phyloP scores from a whole-genome alignment of 2,329 filamentous ascomycete genomes.

The Neoarthrinium moseri region DNA sequence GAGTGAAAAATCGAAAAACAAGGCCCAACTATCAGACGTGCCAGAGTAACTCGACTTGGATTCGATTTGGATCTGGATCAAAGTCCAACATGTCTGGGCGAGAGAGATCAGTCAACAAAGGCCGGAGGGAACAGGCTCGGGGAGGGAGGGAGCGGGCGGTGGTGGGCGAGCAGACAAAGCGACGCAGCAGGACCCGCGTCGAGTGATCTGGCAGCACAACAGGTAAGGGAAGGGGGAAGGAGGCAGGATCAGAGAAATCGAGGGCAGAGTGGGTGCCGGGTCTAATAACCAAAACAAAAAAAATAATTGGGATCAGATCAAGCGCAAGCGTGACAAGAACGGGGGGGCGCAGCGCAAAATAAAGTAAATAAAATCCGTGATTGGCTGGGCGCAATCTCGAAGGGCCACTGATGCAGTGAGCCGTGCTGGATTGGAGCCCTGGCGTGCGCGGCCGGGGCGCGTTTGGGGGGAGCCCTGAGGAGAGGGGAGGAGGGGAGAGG shows the following conservation, averaged over 20 bases:
- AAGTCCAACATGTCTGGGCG: background rate
- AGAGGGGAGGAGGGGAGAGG: background rate
- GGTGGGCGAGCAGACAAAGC: background rate
- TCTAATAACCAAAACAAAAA: constrained; percentile 1
- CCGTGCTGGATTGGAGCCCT: background rate
- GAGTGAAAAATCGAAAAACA: background rate
- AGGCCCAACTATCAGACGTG: background rate
- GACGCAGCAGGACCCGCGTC: background rate
- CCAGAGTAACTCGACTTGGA: background rate
- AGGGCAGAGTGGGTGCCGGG: constrained; percentile 3
- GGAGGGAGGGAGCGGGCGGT: background rate
- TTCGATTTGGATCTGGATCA: constrained; percentile 1
- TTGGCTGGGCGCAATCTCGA: background rate
- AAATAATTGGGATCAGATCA: constrained; percentile 1
- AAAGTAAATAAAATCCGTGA: background rate
- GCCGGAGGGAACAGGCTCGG: background rate
- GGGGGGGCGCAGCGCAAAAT: background rate
- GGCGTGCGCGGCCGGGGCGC: background rate
- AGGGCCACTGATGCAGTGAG: background rate
- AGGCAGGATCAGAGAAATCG: background rate
- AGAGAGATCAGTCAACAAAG: background rate
- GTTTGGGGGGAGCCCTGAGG: background rate
- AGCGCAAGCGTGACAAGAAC: background rate
- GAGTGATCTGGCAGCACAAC: constrained; percentile 5
- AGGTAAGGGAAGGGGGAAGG: background rate